phyloP scores from a whole-genome alignment of 2,329 filamentous ascomycete species.

The Capronia coronata region DNA sequence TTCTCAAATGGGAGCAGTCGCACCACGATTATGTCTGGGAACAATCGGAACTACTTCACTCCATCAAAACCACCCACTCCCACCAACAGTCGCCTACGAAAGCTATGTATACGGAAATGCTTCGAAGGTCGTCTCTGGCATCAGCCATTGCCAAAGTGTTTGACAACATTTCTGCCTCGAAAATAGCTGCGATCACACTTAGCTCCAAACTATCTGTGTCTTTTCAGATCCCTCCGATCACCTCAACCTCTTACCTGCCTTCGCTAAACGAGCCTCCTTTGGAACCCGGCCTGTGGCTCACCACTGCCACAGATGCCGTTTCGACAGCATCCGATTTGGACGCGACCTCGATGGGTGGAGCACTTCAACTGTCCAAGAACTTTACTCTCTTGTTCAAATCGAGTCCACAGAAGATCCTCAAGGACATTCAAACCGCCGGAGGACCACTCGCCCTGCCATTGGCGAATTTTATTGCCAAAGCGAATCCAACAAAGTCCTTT shows the following conservation, averaged over 20 bases:
- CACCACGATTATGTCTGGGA: constrained; percentile 85
- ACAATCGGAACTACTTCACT: constrained; percentile 75
- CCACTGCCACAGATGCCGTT: constrained; percentile 70
- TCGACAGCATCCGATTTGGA: constrained; percentile 49
- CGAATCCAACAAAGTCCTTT: constrained; percentile 60
- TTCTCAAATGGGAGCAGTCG: constrained; percentile 86
- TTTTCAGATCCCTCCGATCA: constrained; percentile 56
- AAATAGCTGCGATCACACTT: constrained; percentile 68
- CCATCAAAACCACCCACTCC: constrained; percentile 53
- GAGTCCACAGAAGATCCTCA: constrained; percentile 72
- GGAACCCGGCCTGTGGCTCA: constrained; percentile 72
- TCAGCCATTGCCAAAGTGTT: constrained; percentile 77
- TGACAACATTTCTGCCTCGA: constrained; percentile 71
- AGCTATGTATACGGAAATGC: constrained; percentile 38
- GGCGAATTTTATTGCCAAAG: constrained; percentile 61
- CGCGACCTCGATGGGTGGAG: constrained; percentile 39
- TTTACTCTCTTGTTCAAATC: constrained; percentile 80
- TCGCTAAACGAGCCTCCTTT: constrained; percentile 57
- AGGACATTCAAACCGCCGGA: constrained; percentile 60
- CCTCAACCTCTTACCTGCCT: constrained; percentile 67
- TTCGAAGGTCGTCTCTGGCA: constrained; percentile 66
- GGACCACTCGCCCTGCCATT: constrained; percentile 71
- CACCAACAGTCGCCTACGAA: constrained; percentile 16
- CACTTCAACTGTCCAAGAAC: constrained; percentile 68
- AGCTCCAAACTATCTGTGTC: constrained; percentile 47